Evolutionary conservation across 225 moss, liverwort and hornwort species (phyloP).

Genomic region (Polytrichum formosum): DNA sequence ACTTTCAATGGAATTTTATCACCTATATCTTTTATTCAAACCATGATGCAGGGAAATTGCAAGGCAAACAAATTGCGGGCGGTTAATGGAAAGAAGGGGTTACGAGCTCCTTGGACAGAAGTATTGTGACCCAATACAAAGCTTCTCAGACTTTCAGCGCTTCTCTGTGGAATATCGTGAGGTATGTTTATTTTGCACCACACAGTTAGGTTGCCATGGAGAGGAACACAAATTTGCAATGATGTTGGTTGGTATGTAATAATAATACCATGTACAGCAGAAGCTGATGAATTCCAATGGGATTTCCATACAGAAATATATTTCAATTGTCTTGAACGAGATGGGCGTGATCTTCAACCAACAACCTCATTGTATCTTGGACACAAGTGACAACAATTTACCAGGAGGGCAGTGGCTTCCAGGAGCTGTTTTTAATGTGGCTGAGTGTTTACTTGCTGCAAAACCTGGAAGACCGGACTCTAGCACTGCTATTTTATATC

Average conservation of each 20-base stretch:
- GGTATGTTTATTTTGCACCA: slow-evolving; percentile 3
- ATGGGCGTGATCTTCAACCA: slow-evolving; percentile 43
- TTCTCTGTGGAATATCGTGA: slow-evolving; percentile 50
- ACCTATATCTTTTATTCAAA: too few species aligned
- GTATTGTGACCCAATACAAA: slow-evolving; percentile 27
- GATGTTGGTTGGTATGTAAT: not conserved
- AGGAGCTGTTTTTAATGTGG: slow-evolving; percentile 58
- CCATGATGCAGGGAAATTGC: slow-evolving; percentile 38
- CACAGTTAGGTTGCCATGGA: too few species aligned
- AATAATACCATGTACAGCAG: not conserved
- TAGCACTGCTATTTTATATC: slow-evolving; percentile 62
- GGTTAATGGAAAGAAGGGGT: slow-evolving; percentile 28
- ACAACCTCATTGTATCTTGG: slow-evolving; percentile 34
- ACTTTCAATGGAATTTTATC: too few species aligned
- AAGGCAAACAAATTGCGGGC: slow-evolving; percentile 44
- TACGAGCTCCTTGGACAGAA: slow-evolving; percentile 24
- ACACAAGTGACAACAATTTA: slow-evolving; percentile 21
- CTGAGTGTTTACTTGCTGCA: slow-evolving; percentile 65
- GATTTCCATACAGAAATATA: slow-evolving; percentile 24
- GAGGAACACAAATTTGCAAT: not conserved
- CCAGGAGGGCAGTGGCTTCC: slow-evolving; percentile 48
- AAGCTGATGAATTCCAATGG: not conserved
- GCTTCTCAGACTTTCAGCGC: slow-evolving; percentile 42
- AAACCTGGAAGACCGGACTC: slow-evolving; percentile 53
- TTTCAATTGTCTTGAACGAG: slow-evolving; percentile 30